These are phyloP conservation scores for Coniochaeta ligniaria DNA, from an alignment of 2,329 filamentous ascomycete species.

Conservation along the genomic window DNA sequence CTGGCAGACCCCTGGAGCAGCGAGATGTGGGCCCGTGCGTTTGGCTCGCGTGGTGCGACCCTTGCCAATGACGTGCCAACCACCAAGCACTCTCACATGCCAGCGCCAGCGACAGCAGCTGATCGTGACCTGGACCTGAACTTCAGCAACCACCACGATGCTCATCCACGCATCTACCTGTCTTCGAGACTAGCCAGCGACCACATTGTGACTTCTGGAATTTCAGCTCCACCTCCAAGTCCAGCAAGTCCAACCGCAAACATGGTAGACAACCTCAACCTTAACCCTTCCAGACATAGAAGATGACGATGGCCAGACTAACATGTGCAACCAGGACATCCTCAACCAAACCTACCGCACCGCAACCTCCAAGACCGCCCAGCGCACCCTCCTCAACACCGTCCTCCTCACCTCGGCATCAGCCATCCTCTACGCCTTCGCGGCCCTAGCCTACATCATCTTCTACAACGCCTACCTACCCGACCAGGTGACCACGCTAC, in stretches of 20 bases:
- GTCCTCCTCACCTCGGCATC: conserved; percentile 35
- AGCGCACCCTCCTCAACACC: conserved; percentile 39
- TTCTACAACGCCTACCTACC: conserved; percentile 53
- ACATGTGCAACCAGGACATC: conserved; percentile 3
- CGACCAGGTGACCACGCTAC: conserved; percentile 42
- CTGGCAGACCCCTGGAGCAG: background rate
- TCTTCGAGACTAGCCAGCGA: background rate
- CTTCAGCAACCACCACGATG: background rate
- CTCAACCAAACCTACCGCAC: conserved; percentile 22
- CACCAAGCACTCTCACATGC: background rate
- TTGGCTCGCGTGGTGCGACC: background rate
- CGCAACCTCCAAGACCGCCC: conserved; percentile 43
- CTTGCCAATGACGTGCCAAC: background rate
- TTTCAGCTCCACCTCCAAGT: too few species aligned
- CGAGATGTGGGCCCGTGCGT: background rate
- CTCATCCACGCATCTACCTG: background rate
- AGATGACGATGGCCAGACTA: background rate
- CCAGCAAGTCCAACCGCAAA: background rate
- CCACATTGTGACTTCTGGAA: background rate
- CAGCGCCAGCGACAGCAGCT: background rate
- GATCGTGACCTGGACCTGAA: too few species aligned
- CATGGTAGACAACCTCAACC: background rate
- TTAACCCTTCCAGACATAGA: background rate
- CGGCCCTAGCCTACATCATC: conserved; percentile 39
- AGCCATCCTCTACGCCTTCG: conserved; percentile 36